These are phyloP conservation scores for Kernera saxatilis DNA, from an alignment of 345 rosid genomes.

Conservation along the genomic window DNA sequence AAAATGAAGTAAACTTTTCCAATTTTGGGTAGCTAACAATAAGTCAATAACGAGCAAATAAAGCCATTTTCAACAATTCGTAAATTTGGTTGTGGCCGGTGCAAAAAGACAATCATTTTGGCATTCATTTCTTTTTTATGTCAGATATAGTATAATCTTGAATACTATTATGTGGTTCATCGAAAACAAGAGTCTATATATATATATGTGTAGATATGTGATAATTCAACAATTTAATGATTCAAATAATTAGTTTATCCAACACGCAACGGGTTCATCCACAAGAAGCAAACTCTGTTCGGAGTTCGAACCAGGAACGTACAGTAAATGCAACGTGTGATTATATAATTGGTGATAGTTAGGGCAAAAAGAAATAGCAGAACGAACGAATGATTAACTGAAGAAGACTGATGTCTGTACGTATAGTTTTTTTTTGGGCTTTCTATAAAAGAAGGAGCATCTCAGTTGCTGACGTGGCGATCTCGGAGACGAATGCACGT, in stretches of 20 bases:
- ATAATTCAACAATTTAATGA: background rate
- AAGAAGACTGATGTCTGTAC: slow-evolving; percentile 26
- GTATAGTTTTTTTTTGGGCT: background rate
- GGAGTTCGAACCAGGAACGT: background rate
- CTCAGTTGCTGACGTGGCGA: slow-evolving; percentile 6
- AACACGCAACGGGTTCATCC: slow-evolving; percentile 13
- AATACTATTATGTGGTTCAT: background rate
- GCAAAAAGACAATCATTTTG: background rate
- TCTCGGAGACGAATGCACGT: slow-evolving; percentile 15
- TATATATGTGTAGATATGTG: background rate
- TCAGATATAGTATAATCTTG: background rate
- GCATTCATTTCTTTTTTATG: background rate
- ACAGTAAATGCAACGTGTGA: background rate
- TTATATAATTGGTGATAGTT: background rate
- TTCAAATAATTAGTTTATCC: background rate
- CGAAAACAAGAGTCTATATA: background rate
- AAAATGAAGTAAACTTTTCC: background rate
- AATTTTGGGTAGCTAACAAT: background rate
- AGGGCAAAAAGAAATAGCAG: background rate
- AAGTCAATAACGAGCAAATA: slow-evolving; percentile 4
- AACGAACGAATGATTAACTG: slow-evolving; percentile 14
- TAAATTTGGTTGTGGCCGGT: background rate
- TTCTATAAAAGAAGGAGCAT: background rate
- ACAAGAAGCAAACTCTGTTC: slow-evolving; percentile 1
- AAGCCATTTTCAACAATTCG: background rate